A percentile compares a stretch with the other conserved stretches of the same genome.
phyloP scores from a whole-genome alignment of 1,284 basidiomycete genomes.

The Ustilago trichophora region DNA sequence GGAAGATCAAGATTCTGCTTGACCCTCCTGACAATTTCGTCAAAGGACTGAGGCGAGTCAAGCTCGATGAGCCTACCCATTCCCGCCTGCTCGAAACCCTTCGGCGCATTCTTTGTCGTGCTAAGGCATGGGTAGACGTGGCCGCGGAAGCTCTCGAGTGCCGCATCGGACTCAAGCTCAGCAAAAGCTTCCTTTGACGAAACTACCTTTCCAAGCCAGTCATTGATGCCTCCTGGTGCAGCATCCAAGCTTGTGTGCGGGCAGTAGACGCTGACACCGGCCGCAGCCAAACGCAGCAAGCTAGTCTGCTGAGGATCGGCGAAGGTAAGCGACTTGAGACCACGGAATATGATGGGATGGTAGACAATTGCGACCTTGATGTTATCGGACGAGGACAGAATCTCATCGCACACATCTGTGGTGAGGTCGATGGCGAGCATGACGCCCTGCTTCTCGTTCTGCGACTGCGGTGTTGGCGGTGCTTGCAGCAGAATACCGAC shows the following conservation, averaged over 20 bases:
- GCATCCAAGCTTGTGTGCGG: constrained; percentile 88
- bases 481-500: constrained; percentile 60
- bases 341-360: constrained; percentile 78
- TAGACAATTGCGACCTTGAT: constrained; percentile 78
- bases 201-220: constrained; percentile 60
- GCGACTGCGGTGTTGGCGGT: background rate
- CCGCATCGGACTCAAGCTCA: constrained; percentile 7
- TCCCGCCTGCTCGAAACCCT: constrained; percentile 36
- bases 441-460: constrained; percentile 35
- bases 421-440: constrained; percentile 64
- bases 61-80: constrained; percentile 43
- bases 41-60: constrained; percentile 16
- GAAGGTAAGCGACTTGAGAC: constrained; percentile 80
- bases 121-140: constrained; percentile 10
- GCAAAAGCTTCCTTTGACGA: constrained; percentile 17
- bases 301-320: constrained; percentile 80
- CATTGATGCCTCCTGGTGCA: constrained; percentile 82
- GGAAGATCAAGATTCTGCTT: constrained; percentile 37
- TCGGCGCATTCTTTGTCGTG: constrained; percentile 12
- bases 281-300: constrained; percentile 79
- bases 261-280: constrained; percentile 84
- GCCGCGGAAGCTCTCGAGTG: background rate
- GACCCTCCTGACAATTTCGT: constrained; percentile 36
- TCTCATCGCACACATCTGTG: constrained; percentile 58
- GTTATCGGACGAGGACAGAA: constrained; percentile 42